Evolutionary conservation across 2,329 filamentous ascomycete genomes (phyloP).

Genomic region (Grosmannia huntii): DNA sequence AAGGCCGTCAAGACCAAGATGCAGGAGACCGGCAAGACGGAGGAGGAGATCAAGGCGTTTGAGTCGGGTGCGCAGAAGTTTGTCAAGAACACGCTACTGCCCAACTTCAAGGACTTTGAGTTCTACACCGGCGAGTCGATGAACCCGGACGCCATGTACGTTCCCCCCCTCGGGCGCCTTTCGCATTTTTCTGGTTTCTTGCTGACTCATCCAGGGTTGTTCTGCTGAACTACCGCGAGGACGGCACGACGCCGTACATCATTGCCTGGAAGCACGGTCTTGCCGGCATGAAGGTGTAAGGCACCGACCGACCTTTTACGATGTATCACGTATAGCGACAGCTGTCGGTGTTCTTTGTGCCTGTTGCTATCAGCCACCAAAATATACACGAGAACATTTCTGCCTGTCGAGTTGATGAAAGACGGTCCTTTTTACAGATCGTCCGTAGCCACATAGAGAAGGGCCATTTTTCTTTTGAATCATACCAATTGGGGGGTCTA

Average conservation of each 20-base stretch:
- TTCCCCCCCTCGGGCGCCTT: conserved; percentile 14
- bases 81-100: conserved; percentile 69
- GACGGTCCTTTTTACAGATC: no score
- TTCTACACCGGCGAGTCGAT: conserved; percentile 87
- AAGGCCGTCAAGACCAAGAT: conserved; percentile 70
- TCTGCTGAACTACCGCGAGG: conserved; percentile 95
- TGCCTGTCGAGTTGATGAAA: background rate
- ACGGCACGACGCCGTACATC: conserved; percentile 81
- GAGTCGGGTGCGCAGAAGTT: conserved; percentile 61
- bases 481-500: no score
- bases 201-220: conserved; percentile 48
- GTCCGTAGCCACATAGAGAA: no score
- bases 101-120: conserved; percentile 92
- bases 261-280: conserved; percentile 94
- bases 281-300: conserved; percentile 80
- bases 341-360: background rate
- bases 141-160: conserved; percentile 88
- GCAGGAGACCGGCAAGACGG: conserved; percentile 41
- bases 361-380: background rate
- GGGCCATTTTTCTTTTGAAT: no score
- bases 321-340: no score
- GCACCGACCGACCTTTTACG: background rate
- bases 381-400: background rate
- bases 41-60: conserved; percentile 62
- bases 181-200: conserved; percentile 1